A percentile compares a stretch with the other conserved stretches of the same genome.
phyloP scores from a whole-genome alignment of 805 yeast genomes.

The Sugiyamaella lignohabitans region DNA sequence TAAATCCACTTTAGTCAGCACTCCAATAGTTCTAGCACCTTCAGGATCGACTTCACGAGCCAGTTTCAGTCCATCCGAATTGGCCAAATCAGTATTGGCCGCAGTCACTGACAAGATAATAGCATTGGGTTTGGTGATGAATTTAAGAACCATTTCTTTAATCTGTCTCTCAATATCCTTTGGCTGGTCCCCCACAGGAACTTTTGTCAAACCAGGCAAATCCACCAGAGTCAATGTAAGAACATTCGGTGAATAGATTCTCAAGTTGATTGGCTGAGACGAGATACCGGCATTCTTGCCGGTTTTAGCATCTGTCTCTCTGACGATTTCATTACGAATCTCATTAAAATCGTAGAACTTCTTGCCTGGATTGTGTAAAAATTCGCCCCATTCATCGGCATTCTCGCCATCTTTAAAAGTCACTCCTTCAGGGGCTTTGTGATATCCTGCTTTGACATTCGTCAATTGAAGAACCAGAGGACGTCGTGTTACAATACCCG shows the following conservation, averaged over 20 bases:
- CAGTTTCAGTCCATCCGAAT: conserved; percentile 89
- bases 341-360: conserved; percentile 82
- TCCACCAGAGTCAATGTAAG: conserved; percentile 91
- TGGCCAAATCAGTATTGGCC: conserved; percentile 94
- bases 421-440: conserved; percentile 25
- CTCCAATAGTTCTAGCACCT: conserved; percentile 94
- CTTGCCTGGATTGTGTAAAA: conserved; percentile 84
- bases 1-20: conserved; percentile 88
- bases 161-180: conserved; percentile 93
- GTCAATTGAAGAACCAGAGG: conserved; percentile 78
- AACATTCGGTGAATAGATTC: conserved; percentile 91
- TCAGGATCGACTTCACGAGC: conserved; percentile 98
- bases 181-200: conserved; percentile 99
- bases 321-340: conserved; percentile 82
- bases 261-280: conserved; percentile 84
- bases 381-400: conserved; percentile 92
- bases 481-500: conserved; percentile 88
- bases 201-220: conserved; percentile 95
- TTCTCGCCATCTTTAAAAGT: conserved; percentile 24
- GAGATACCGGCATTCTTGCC: conserved; percentile 77
- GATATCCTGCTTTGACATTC: conserved; percentile 47
- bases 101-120: conserved; percentile 91
- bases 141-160: conserved; percentile 86
- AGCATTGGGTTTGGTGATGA: conserved; percentile 92
- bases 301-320: conserved; percentile 81